Conservation (phyloP, 495 filamentous ascomycete genomes). For the Aspergillus olivimuriae region DNA sequence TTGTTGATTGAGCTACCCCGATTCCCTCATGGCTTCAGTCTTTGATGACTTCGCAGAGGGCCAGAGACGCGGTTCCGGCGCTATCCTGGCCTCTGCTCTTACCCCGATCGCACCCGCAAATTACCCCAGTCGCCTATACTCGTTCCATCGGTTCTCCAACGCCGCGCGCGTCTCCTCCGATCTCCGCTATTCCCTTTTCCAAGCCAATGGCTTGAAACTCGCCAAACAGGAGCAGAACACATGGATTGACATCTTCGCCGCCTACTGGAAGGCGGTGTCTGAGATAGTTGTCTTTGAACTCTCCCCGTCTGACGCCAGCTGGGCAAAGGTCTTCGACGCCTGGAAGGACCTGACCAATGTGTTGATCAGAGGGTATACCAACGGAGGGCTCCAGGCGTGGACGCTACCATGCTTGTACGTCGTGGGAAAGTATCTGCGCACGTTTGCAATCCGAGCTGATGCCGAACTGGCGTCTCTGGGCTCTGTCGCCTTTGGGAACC, state of each 20-base stretch:
- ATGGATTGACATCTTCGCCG: constrained; percentile 77
- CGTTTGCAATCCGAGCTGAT: constrained; percentile 87
- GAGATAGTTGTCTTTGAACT: constrained; percentile 56
- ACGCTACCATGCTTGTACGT: constrained; percentile 83
- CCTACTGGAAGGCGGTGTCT: constrained; percentile 75
- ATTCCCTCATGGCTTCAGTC: constrained; percentile 52
- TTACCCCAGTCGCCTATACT: constrained; percentile 50
- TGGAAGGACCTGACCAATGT: constrained; percentile 75
- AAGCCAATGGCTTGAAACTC: constrained; percentile 46
- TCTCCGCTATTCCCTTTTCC: constrained; percentile 56
- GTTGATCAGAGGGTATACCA: constrained; percentile 69
- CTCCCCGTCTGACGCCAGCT: constrained; percentile 45
- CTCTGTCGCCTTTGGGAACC: constrained; percentile 32
- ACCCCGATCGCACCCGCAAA: constrained; percentile 54
- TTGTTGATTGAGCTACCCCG: not conserved
- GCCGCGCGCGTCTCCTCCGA: constrained; percentile 54
- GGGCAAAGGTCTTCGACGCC: constrained; percentile 68
- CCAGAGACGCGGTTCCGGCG: constrained; percentile 50
- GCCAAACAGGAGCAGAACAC: constrained; percentile 58
- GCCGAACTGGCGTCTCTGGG: constrained; percentile 39
- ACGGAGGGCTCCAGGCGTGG: constrained; percentile 68
- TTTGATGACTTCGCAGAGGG: constrained; percentile 57
- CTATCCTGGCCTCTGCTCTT: constrained; percentile 61
- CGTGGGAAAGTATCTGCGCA: constrained; percentile 72
- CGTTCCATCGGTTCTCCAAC: constrained; percentile 54